phyloP scores from a whole-genome alignment of 169 alveolate species.

The Pseudocohnilembus persalinus region DNA sequence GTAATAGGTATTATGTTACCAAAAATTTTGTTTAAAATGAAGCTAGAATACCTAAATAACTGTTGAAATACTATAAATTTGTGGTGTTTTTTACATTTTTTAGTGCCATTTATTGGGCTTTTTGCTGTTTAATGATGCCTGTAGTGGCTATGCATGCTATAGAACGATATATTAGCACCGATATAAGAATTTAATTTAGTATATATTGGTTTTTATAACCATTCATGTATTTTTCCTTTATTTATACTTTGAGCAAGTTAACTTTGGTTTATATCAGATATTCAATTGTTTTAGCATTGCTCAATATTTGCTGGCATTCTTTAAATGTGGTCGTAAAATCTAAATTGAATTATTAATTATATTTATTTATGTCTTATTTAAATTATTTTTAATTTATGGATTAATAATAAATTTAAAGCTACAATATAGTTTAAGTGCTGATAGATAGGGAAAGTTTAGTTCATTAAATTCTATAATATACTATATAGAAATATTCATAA shows the following conservation, averaged over 20 bases:
- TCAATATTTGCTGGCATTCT: neutral
- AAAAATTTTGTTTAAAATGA: neutral
- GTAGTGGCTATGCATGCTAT: neutral
- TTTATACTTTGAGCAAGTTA: neutral
- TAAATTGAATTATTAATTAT: too few relatives aligned
- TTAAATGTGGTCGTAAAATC: neutral
- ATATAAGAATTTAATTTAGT: neutral
- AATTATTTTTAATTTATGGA: too few relatives aligned
- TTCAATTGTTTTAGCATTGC: neutral
- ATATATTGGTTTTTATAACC: neutral
- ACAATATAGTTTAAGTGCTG: neutral
- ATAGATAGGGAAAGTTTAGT: neutral
- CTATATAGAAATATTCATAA: neutral
- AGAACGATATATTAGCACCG: neutral
- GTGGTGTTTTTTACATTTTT: neutral
- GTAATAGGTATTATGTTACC: neutral
- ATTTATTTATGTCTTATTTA: neutral
- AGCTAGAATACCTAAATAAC: neutral
- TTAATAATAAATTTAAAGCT: too few relatives aligned
- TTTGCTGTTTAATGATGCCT: neutral
- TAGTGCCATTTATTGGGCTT: neutral
- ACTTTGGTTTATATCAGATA: neutral
- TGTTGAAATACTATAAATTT: too few relatives aligned
- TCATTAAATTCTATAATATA: neutral
- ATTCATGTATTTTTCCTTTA: neutral